These are phyloP conservation scores for Cercospora zeina DNA, from an alignment of 2,329 filamentous ascomycete species.

Conservation along the genomic window DNA sequence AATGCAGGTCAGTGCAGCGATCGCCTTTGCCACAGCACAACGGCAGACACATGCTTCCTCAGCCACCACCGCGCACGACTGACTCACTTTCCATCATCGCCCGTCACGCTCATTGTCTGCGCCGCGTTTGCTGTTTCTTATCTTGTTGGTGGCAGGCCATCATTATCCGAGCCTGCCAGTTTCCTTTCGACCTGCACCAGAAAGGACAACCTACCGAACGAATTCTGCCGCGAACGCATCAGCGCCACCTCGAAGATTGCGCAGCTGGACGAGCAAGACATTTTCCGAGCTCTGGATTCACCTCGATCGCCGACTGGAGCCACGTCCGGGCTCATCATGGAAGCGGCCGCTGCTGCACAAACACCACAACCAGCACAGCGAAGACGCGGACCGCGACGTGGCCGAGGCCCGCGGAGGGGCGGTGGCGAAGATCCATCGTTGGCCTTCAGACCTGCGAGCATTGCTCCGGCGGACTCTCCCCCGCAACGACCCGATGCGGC, in stretches of 20 bases:
- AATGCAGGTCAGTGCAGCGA: neutral
- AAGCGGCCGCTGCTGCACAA: conserved; percentile 11
- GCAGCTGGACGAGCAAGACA: neutral
- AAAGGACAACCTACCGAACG: neutral
- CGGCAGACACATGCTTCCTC: neutral
- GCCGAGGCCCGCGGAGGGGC: conserved; percentile 33
- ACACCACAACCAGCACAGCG: conserved; percentile 17
- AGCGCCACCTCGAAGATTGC: neutral
- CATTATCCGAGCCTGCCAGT: conserved; percentile 27
- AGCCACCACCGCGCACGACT: conserved; percentile 8
- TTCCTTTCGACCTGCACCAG: neutral
- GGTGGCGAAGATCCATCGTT: conserved; percentile 32
- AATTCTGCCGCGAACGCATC: neutral
- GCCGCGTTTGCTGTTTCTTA: conserved; percentile 14
- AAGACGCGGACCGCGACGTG: conserved; percentile 33
- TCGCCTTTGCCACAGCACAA: neutral
- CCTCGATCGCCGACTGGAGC: neutral
- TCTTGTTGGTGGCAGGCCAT: conserved; percentile 25
- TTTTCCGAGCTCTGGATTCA: neutral
- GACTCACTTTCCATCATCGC: conserved; percentile 19
- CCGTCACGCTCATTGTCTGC: conserved; percentile 2
- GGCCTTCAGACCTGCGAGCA: conserved; percentile 38
- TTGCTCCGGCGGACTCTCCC: conserved; percentile 33
- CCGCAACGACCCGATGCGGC: conserved; percentile 18
- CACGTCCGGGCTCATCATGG: conserved; percentile 17